Base-by-base conservation (phyloP, 1,284 basidiomycete genomes). In the Austroboletus rostrupii region DNA sequence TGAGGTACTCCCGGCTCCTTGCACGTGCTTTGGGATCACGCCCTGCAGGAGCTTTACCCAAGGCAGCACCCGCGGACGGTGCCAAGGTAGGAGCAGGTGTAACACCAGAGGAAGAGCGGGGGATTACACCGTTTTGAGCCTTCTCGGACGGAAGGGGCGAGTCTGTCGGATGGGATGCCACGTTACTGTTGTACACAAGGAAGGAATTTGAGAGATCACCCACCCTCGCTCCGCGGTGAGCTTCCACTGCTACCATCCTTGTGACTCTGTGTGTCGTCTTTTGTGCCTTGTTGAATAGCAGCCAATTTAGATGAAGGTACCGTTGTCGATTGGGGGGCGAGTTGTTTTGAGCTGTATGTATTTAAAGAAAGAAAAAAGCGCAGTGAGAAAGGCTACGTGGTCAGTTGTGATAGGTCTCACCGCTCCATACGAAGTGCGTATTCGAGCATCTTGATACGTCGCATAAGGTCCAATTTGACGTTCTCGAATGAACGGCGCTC, bases 361-460 rank as follows among this genome's bases (percentile, higher is more conserved):
- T 12, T 14, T 29, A 9, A 6, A 14, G 16, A 31, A 20, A 29
- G 32, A 17, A 14, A n/a, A 31, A 20, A 29, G 32, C 16, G 32
- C 44, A 3, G 26, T 55, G 28, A 43, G 35, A 5, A 29, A 67
- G 47, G 21, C 45, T 51, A 52, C 29, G 42, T 48, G 53, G 54
- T 53, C 52, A 57, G 28, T 29, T 29, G 28, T 29, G 53, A 54
- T 43, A 55, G 50, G 47, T 70, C 83, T 65, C 60, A 93, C 91
- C 94, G 85, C 74, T 98, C 95, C 75, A 96, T 87, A 44, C 93
- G 83, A 48, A 96, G 75, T 36, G 92, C 92, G 69, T 92, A 97
- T 72, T 99, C 97, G 47, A 99, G 84, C 96, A 99, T 97, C 81
- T 97, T 97, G 61, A 98, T 97, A 50, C 96, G 85, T 50, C 95